Conservation (phyloP, 1,139 yeast species). For the Saccharomyces pastorianus region DNA sequence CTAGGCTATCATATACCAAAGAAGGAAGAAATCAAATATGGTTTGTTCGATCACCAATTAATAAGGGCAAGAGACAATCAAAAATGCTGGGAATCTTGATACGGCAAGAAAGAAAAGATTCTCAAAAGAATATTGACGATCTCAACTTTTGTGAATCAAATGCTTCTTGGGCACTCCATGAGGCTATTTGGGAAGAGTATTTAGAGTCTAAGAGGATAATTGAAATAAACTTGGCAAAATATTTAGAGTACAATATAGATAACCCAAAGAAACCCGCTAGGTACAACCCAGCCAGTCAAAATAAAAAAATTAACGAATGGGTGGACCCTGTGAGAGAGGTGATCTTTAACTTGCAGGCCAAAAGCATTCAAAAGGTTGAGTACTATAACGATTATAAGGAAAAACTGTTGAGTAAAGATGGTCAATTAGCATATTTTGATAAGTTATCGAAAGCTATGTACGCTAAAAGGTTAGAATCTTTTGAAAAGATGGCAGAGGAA, state of each 20-base stretch:
- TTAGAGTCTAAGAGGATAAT: constrained; percentile 8
- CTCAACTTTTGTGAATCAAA: constrained; percentile 12
- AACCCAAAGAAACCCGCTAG: background rate
- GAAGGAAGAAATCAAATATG: constrained; percentile 25
- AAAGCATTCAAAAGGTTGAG: constrained; percentile 6
- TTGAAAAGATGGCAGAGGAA: constrained; percentile 12
- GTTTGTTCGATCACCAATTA: constrained; percentile 28
- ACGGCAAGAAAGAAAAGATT: constrained; percentile 13
- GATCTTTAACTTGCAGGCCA: constrained; percentile 8
- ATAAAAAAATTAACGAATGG: constrained; percentile 13
- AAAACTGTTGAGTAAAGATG: constrained; percentile 9
- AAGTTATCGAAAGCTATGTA: constrained; percentile 13
- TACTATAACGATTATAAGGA: constrained; percentile 14
- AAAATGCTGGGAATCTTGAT: constrained; percentile 19
- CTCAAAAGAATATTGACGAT: constrained; percentile 19
- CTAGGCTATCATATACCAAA: constrained; percentile 18
- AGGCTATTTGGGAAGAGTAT: constrained; percentile 29
- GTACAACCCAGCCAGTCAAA: background rate
- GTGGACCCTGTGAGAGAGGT: constrained; percentile 15
- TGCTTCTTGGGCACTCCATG: constrained; percentile 26
- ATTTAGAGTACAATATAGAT: background rate
- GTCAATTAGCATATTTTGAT: constrained; percentile 13
- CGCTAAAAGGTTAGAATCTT: constrained; percentile 14
- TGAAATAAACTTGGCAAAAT: background rate
- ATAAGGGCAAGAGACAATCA: constrained; percentile 24